Evolutionary conservation across 2,329 filamentous ascomycete genomes (phyloP).

Genomic region (Clarireedia hainanense): DNA sequence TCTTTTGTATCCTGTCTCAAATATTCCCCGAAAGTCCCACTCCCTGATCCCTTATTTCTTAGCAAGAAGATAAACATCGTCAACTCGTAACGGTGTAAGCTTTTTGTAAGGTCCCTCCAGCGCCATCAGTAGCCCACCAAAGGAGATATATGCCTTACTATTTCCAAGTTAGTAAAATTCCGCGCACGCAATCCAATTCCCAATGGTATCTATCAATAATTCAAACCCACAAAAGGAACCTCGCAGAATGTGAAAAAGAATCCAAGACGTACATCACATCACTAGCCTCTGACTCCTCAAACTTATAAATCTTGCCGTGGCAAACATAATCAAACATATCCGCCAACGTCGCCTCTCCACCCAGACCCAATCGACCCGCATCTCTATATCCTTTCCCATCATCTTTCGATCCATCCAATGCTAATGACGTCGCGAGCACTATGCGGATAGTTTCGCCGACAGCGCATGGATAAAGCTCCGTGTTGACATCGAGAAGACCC

Average conservation of each 20-base stretch:
- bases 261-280: conserved; percentile 68
- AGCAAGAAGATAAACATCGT: conserved; percentile 85
- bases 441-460: conserved; percentile 72
- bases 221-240: not conserved
- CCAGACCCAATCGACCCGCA: conserved; percentile 44
- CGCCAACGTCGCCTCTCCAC: conserved; percentile 54
- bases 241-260: not conserved
- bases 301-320: conserved; percentile 82
- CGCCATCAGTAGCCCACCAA: conserved; percentile 83
- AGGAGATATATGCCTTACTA: conserved; percentile 91
- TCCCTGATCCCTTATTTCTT: conserved; percentile 60
- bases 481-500: conserved; percentile 88
- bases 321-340: conserved; percentile 85
- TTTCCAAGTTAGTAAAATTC: conserved; percentile 11
- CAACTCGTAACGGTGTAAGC: conserved; percentile 82
- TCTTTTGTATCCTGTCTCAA: too few species aligned
- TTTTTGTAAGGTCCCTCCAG: conserved; percentile 95
- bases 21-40: not conserved
- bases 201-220: not conserved
- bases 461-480: conserved; percentile 75
- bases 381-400: conserved; percentile 78
- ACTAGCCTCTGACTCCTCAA: conserved; percentile 70
- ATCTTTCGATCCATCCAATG: conserved; percentile 76
- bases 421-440: conserved; percentile 75
- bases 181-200: not conserved